Percentiles rank a stretch among this genome's conserved stretches.
phyloP scores from a whole-genome alignment of 495 filamentous ascomycete species.

The Penicillium taxi region DNA sequence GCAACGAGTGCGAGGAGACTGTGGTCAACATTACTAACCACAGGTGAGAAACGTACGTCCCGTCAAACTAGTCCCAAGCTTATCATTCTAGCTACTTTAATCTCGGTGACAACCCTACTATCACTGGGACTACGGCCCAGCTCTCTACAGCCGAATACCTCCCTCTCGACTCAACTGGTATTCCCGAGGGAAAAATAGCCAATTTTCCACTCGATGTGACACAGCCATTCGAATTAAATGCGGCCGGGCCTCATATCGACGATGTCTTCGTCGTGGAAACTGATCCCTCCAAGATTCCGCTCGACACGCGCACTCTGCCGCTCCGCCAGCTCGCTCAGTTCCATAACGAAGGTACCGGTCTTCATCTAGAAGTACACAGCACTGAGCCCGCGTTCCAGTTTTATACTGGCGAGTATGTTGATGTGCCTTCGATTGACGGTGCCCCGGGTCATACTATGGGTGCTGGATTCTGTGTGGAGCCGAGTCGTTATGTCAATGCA shows the following conservation, averaged over 20 bases:
- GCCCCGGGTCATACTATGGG: slow-evolving; percentile 54
- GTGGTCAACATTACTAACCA: slow-evolving; percentile 90
- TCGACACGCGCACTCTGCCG: slow-evolving; percentile 66
- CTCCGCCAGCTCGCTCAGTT: slow-evolving; percentile 59
- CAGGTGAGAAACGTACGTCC: slow-evolving; percentile 48
- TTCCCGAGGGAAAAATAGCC: slow-evolving; percentile 45
- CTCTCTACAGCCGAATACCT: slow-evolving; percentile 67
- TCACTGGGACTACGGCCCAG: slow-evolving; percentile 67
- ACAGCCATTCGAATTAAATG: slow-evolving; percentile 58
- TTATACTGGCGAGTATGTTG: slow-evolving; percentile 80
- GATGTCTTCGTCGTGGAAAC: slow-evolving; percentile 79
- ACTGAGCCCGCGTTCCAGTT: slow-evolving; percentile 96
- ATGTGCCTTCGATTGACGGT: slow-evolving; percentile 63
- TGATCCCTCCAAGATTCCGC: slow-evolving; percentile 51
- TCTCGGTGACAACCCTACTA: slow-evolving; percentile 55
- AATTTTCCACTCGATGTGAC: slow-evolving; percentile 49
- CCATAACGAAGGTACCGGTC: slow-evolving; percentile 57
- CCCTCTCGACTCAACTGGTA: slow-evolving; percentile 59
- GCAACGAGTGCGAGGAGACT: slow-evolving; percentile 71
- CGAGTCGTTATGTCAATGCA: slow-evolving; percentile 83
- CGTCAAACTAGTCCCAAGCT: neutral
- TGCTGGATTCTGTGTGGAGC: slow-evolving; percentile 83
- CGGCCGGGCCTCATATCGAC: slow-evolving; percentile 66
- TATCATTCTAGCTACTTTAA: slow-evolving; percentile 74
- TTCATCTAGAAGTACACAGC: slow-evolving; percentile 76